Base-by-base conservation (phyloP, 1,284 basidiomycete species). In the Tremellales sp. region DNA sequence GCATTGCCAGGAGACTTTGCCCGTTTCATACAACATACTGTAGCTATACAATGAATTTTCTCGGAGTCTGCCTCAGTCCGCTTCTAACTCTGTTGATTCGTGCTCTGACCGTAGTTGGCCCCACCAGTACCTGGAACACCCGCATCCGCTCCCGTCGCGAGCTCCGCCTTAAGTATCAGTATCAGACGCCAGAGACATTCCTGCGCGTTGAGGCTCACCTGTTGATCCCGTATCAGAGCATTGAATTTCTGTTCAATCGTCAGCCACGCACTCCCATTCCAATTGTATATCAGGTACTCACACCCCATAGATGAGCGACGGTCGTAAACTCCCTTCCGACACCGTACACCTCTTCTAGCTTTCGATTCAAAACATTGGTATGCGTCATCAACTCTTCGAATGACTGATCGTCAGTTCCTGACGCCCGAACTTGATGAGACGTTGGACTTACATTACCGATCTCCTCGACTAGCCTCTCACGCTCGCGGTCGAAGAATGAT, bases 241-340 rank as follows among this genome's bases (percentile, higher is more conserved):
- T 60, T 64, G 56, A 75, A 73, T 49, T 57, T 59, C 67, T 69
- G 41, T 25, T 2, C 35, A 17, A 13, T 10, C 23, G 40, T 22
- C 17, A 44, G 36, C 36, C 29, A 8, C 29, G 29, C 29, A n/a
- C 8, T 33, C 29, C n/a, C 29, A 8, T 10, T 33, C 29, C 10
- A 15, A 37, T n/a, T 15, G 40, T 3, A 47, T 1, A 7, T 7
- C 17, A 44, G 60, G n/a, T n/a, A n/a, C 61, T 58, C 37, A 67
- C 58, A 43, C 84, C 80, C 92, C 92, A 97, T 21, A 97, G 78
- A 3, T 82, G 78, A 1, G 90, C 87, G 43, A 96, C 91, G 0
- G 87, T 91, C 47, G 86, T 84, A 69, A 96, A 94, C 76, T 96
- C 93, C 55, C 84, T 85, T 4, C 92, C 91, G 79, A 96, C 93